Evolutionary conservation across 2,329 filamentous ascomycete genomes (phyloP).

Genomic region (Ophiostoma himal-ulmi): DNA sequence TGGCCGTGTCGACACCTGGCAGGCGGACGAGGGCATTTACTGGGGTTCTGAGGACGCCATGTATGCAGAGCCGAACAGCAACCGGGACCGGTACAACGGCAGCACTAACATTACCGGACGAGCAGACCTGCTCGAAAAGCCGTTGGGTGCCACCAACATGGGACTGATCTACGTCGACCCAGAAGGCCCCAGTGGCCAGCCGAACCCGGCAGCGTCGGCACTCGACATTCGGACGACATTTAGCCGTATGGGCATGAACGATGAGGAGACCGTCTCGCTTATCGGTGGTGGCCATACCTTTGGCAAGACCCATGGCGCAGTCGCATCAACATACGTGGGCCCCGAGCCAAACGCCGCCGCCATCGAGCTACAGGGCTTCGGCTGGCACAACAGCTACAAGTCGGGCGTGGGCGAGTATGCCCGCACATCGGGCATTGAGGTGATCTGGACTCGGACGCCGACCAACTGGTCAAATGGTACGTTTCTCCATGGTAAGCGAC

Average conservation of each 20-base stretch:
- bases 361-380: slow-evolving; percentile 63
- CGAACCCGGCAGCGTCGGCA: slow-evolving; percentile 63
- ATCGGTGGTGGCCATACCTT: slow-evolving; percentile 75
- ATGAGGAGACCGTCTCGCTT: slow-evolving; percentile 73
- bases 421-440: slow-evolving; percentile 72
- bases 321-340: slow-evolving; percentile 56
- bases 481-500: neutral
- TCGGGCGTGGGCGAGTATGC: slow-evolving; percentile 64
- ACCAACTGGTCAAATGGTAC: slow-evolving; percentile 64
- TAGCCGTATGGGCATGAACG: slow-evolving; percentile 75
- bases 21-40: slow-evolving; percentile 70
- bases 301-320: slow-evolving; percentile 76
- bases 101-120: slow-evolving; percentile 64
- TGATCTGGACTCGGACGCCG: slow-evolving; percentile 72
- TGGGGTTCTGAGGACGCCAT: slow-evolving; percentile 66
- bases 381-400: slow-evolving; percentile 61
- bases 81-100: slow-evolving; percentile 51
- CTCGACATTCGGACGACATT: slow-evolving; percentile 70
- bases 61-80: neutral
- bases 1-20: slow-evolving; percentile 66
- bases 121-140: slow-evolving; percentile 54
- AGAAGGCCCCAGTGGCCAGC: slow-evolving; percentile 66
- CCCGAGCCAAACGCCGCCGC: slow-evolving; percentile 60
- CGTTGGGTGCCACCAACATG: slow-evolving; percentile 64
- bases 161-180: slow-evolving; percentile 80